A percentile compares a stretch with the other conserved stretches of the same genome.
phyloP scores from a whole-genome alignment of 2,329 filamentous ascomycete genomes.

The Xylariaceae sp. region DNA sequence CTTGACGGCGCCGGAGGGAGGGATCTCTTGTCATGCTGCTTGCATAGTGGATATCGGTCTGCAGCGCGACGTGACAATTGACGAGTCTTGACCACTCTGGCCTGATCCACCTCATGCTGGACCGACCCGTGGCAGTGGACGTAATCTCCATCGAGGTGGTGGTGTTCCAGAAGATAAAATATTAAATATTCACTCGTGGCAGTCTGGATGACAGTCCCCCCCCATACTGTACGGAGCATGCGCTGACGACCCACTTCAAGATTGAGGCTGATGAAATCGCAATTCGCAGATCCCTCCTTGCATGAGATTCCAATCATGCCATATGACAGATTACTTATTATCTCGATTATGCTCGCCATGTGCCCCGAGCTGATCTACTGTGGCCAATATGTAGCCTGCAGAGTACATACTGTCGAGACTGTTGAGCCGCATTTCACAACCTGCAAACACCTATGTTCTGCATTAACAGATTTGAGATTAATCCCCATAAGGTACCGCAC shows the following conservation, averaged over 20 bases:
- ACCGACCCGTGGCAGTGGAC: constrained; percentile 32
- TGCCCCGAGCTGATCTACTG: too few species aligned
- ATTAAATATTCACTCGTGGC: not conserved
- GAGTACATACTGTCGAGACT: too few species aligned
- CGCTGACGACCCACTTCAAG: constrained; percentile 11
- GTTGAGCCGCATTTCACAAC: too few species aligned
- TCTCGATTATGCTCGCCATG: constrained; percentile 4
- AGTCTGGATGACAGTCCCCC: constrained; percentile 22
- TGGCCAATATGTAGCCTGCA: too few species aligned
- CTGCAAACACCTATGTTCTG: too few species aligned
- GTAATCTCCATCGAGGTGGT: constrained; percentile 28
- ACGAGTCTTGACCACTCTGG: constrained; percentile 21
- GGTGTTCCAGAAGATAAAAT: constrained; percentile 18
- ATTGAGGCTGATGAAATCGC: constrained; percentile 20
- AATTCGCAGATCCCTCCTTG: not conserved
- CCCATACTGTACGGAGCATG: constrained; percentile 27
- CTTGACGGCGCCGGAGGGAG: constrained; percentile 9
- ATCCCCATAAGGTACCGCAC: too few species aligned
- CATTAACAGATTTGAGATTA: too few species aligned
- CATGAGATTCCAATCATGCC: not conserved
- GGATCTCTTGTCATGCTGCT: constrained; percentile 3
- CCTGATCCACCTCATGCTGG: constrained; percentile 24
- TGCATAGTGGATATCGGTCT: constrained; percentile 9
- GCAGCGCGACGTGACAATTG: constrained; percentile 17
- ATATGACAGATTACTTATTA: not conserved